Conservation (phyloP, 192 early-diverging fungal genomes). For the Geranomyces variabilis region DNA sequence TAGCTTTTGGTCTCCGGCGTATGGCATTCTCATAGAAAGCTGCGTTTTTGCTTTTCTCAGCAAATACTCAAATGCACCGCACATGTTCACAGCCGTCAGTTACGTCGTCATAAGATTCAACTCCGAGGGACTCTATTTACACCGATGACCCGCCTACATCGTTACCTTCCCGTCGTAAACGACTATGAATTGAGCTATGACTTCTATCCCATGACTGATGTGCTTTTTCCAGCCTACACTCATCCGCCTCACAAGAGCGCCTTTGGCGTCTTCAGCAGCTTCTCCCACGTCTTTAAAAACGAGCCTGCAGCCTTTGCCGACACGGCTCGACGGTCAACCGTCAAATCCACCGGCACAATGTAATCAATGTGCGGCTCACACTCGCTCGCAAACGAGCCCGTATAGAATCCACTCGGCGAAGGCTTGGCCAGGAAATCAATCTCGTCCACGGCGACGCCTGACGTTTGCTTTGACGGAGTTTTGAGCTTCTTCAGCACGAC, state of each 20-base stretch:
- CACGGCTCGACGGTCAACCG: conserved; percentile 25
- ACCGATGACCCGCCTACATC: too few relatives aligned
- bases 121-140: too few relatives aligned
- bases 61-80: too few relatives aligned
- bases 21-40: too few relatives aligned
- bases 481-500: not conserved
- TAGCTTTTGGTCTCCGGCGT: too few relatives aligned
- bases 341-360: conserved; percentile 23
- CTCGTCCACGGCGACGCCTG: conserved; percentile 10
- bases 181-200: too few relatives aligned
- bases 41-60: too few relatives aligned
- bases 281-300: conserved; percentile 27
- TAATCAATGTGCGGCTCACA: conserved; percentile 30
- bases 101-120: too few relatives aligned
- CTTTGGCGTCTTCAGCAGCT: conserved; percentile 23
- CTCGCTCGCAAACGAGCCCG: conserved; percentile 18
- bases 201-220: too few relatives aligned
- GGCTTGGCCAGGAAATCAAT: conserved; percentile 34
- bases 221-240: too few relatives aligned
- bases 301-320: conserved; percentile 12
- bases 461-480: not conserved
- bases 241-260: conserved; percentile 24
- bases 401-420: conserved; percentile 8
- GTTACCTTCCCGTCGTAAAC: too few relatives aligned
- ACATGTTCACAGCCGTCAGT: too few relatives aligned